A percentile compares a stretch with the other conserved stretches of the same genome.
These are phyloP conservation scores for Eucalyptus curtisii DNA, from an alignment of 345 rosid species.

Conservation along the genomic window DNA sequence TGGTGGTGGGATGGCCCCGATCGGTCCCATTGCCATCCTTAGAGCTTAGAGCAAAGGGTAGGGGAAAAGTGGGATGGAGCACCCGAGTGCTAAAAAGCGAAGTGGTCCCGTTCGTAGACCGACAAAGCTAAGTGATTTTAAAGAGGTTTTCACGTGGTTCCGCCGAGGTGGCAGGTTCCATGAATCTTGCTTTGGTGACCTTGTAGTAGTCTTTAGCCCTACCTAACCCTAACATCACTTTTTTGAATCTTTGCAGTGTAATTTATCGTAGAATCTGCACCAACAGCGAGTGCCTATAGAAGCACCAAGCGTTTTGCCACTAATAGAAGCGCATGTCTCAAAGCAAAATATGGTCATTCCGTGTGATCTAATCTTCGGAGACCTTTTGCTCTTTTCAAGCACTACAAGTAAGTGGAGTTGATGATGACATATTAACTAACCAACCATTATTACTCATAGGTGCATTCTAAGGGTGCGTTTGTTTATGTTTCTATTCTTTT, in stretches of 20 bases:
- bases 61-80: neutral
- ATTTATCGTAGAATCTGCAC: neutral
- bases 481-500: no score
- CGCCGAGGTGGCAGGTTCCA: neutral
- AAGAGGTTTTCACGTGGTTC: neutral
- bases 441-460: neutral
- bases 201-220: neutral
- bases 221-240: neutral
- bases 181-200: neutral
- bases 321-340: neutral
- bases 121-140: neutral
- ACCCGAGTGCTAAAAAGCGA: neutral
- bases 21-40: neutral
- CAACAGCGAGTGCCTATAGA: neutral
- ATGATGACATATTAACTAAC: neutral
- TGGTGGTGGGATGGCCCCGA: neutral
- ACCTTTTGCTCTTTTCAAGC: neutral
- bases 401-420: neutral
- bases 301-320: neutral
- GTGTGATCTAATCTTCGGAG: neutral
- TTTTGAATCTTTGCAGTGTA: neutral
- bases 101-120: neutral
- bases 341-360: neutral
- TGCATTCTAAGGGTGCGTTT: no score
- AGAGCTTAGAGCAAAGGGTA: neutral